Evolutionary conservation across 2,329 filamentous ascomycete species (phyloP).

Genomic region (Colletotrichum truncatum): DNA sequence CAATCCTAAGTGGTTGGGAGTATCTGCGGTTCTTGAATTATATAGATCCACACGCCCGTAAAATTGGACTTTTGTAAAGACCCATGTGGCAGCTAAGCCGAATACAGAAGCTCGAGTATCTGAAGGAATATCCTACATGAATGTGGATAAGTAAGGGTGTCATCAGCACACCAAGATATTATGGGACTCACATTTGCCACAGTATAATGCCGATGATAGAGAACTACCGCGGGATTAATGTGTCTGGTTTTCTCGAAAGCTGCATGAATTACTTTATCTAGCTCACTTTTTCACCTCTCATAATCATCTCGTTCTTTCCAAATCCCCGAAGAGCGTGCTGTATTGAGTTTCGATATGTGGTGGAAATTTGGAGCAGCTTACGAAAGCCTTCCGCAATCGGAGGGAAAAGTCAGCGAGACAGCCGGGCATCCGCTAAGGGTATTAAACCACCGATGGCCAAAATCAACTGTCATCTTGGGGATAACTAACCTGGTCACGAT

Average conservation of each 20-base stretch:
- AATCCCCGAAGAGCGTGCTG: too few relatives aligned
- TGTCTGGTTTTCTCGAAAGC: too few relatives aligned
- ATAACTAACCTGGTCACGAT: background rate
- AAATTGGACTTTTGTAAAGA: background rate
- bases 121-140: constrained; percentile 5
- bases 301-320: too few relatives aligned
- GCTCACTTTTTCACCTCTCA: too few relatives aligned
- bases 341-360: background rate
- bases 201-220: background rate
- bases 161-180: background rate
- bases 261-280: too few relatives aligned
- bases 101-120: constrained; percentile 8
- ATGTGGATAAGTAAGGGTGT: background rate
- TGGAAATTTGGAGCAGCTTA: background rate
- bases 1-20: background rate
- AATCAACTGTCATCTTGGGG: background rate
- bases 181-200: background rate
- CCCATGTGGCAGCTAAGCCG: background rate
- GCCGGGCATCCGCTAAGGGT: background rate
- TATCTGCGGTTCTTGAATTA: background rate
- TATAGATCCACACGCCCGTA: background rate
- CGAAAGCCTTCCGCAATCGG: background rate
- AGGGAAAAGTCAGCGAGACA: background rate
- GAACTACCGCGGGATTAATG: too few relatives aligned
- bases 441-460: background rate